A percentile compares a stretch with the other conserved stretches of the same genome.
Conservation (phyloP, 2,329 filamentous ascomycete genomes). For the Juglanconis oblonga region DNA sequence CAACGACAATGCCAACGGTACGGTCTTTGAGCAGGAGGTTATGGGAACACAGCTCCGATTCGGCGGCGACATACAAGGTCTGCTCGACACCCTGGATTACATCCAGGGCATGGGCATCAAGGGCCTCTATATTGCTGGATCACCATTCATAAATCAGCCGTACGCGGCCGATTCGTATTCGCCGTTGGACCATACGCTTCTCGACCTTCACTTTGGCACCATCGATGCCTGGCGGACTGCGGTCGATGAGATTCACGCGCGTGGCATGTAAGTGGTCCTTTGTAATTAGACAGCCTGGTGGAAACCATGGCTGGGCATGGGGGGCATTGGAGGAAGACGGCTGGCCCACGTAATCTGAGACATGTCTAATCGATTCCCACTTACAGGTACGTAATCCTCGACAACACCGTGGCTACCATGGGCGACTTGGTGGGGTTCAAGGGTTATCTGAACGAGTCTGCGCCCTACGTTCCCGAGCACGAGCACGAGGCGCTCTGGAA, state of each 20-base stretch:
- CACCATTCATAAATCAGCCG: constrained; percentile 60
- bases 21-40: constrained; percentile 57
- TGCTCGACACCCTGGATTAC: constrained; percentile 61
- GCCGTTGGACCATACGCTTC: constrained; percentile 58
- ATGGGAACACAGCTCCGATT: constrained; percentile 61
- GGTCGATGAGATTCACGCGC: constrained; percentile 56
- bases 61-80: constrained; percentile 57
- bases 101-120: constrained; percentile 64
- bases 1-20: constrained; percentile 62
- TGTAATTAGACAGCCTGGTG: background rate
- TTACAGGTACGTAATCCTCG: constrained; percentile 41
- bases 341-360: no score
- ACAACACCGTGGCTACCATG: constrained; percentile 65
- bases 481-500: constrained; percentile 60
- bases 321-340: background rate
- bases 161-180: constrained; percentile 61
- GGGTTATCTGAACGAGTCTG: constrained; percentile 54
- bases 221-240: constrained; percentile 55
- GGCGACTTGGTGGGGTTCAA: constrained; percentile 58
- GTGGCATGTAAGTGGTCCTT: constrained; percentile 57
- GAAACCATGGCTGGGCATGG: no score
- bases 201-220: constrained; percentile 61
- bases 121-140: constrained; percentile 60
- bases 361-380: background rate
- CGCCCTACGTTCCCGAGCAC: constrained; percentile 45